Evolutionary conservation across 768 basidiomycete species (phyloP).

Genomic region (Tremella mesenterica): DNA sequence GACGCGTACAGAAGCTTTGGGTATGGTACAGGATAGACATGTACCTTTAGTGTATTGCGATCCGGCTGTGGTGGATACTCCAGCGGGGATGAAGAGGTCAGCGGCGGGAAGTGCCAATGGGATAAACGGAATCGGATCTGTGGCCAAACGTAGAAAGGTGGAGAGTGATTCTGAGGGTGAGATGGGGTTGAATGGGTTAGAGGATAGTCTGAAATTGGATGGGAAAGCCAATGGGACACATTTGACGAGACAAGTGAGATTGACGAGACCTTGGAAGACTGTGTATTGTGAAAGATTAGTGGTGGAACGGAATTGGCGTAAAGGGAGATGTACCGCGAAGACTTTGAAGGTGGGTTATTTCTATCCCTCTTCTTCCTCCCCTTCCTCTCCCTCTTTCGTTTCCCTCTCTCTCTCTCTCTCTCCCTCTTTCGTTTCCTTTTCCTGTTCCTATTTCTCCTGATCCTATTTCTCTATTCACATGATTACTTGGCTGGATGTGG

Average conservation of each 20-base stretch:
- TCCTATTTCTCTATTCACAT: neutral
- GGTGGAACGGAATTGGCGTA: conserved; percentile 94
- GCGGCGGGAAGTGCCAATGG: conserved; percentile 4
- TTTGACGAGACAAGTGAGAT: conserved; percentile 25
- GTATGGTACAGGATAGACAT: neutral
- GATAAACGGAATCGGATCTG: too few relatives aligned
- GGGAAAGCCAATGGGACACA: neutral
- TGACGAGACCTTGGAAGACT: conserved; percentile 90
- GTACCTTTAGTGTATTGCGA: conserved; percentile 6
- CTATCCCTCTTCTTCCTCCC: neutral
- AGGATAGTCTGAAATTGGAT: neutral
- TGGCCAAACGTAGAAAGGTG: conserved; percentile 18
- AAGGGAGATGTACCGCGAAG: conserved; percentile 75
- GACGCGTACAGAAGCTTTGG: conserved; percentile 28
- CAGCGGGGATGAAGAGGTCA: conserved; percentile 7
- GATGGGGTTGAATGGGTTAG: too few relatives aligned
- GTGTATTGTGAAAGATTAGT: conserved; percentile 96
- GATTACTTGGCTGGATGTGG: neutral
- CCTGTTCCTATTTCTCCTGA: too few relatives aligned
- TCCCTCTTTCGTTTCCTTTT: neutral
- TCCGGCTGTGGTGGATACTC: conserved; percentile 3
- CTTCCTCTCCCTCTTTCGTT: too few relatives aligned
- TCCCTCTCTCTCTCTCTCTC: too few relatives aligned
- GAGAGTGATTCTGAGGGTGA: conserved; percentile 30
- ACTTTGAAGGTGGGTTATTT: conserved; percentile 54